A percentile compares a stretch with the other conserved stretches of the same genome.
Conservation (phyloP, 345 rosid genomes). For the Arabidopsis thaliana region TAIR10.1 NC_003075.7:8256501-8257000, state of each 20-base stretch:
- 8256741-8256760: neutral
- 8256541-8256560: constrained; percentile 60
- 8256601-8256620: constrained; percentile 9
- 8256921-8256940: constrained; percentile 16
- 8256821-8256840: constrained; percentile 94
- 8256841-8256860: constrained; percentile 91
- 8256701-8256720: constrained; percentile 81
- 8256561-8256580: constrained; percentile 53
- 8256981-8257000: constrained; percentile 12
- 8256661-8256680: constrained; percentile 95
- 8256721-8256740: constrained; percentile 24
- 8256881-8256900: constrained; percentile 94
- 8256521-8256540: constrained; percentile 61
- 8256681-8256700: constrained; percentile 87
- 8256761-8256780: constrained; percentile 8
- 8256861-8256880: constrained; percentile 97
- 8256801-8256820: constrained; percentile 47
- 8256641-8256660: constrained; percentile 65
- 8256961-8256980: constrained; percentile 17
- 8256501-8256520: constrained; percentile 79
- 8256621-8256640: neutral
- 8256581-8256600: constrained; percentile 2
- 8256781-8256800: neutral
- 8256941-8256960: neutral
- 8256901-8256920: constrained; percentile 74